Conservation (phyloP, 75 land plant species). For the Azolla pinnata region DNA sequence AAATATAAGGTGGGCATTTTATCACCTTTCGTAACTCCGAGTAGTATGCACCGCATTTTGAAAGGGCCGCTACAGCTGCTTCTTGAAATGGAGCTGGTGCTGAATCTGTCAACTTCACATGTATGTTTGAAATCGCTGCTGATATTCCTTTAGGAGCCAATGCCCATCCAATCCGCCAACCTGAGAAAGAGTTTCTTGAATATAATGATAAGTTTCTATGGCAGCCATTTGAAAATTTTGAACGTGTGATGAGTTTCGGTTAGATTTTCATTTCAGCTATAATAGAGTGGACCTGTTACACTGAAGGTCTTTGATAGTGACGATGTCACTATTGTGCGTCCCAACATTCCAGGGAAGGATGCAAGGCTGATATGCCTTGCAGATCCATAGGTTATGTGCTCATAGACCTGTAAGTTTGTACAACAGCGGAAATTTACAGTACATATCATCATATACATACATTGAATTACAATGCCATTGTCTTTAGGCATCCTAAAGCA, state of each 20-base stretch:
- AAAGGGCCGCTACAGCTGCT: conserved; percentile 76
- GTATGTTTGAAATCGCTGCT: conserved; percentile 74
- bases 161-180: conserved; percentile 99
- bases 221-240: background rate
- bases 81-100: conserved; percentile 96
- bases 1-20: background rate
- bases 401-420: conserved; percentile 76
- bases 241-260: no score
- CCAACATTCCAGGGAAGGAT: conserved; percentile 70
- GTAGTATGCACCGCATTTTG: conserved; percentile 40
- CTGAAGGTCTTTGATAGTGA: conserved; percentile 86
- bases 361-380: conserved; percentile 60
- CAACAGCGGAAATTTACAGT: no score
- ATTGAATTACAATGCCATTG: no score
- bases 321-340: conserved; percentile 82
- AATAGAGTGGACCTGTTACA: conserved; percentile 71
- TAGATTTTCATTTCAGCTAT: no score
- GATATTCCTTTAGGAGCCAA: conserved; percentile 62
- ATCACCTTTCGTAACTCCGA: conserved; percentile 46
- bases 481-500: no score
- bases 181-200: conserved; percentile 17
- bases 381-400: conserved; percentile 57
- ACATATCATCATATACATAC: no score
- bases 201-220: background rate
- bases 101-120: conserved; percentile 76